phyloP scores from a whole-genome alignment of 495 filamentous ascomycete genomes.

The Echria macrotheca region DNA sequence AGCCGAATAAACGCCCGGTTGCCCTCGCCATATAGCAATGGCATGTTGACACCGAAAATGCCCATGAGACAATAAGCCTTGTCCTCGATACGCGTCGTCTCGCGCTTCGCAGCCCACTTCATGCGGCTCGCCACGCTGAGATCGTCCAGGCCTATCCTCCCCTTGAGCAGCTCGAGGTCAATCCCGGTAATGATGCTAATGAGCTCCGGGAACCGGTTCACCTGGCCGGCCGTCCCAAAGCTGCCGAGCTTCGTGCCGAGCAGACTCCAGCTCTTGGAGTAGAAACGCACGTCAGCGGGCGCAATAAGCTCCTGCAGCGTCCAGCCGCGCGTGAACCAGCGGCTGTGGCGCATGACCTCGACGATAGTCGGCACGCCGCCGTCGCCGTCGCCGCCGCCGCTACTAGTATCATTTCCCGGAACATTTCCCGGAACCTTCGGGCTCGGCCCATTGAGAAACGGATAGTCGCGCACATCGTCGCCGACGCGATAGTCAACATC shows the following conservation, averaged over 20 bases:
- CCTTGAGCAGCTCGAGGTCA: not conserved
- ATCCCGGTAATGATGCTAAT: not conserved
- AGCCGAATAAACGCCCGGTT: not conserved
- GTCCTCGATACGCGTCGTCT: not conserved
- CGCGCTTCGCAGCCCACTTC: not conserved
- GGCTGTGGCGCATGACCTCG: not conserved
- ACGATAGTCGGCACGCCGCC: not conserved
- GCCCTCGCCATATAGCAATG: not conserved
- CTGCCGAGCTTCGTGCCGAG: not conserved
- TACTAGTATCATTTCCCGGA: not conserved
- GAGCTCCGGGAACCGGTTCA: not conserved
- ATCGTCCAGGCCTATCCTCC: not conserved
- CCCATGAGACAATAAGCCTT: constrained; percentile 3
- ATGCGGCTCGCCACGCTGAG: not conserved
- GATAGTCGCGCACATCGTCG: not conserved
- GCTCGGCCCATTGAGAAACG: not conserved
- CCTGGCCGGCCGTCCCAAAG: not conserved
- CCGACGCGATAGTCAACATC: constrained; percentile 1
- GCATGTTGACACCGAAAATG: not conserved
- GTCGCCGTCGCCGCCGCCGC: not conserved
- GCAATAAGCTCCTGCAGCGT: constrained; percentile 1
- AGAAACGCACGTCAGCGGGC: not conserved
- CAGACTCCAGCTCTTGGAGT: not conserved
- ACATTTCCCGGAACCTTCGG: not conserved
- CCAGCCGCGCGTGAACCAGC: constrained; percentile 3